phyloP scores from a whole-genome alignment of 768 basidiomycete genomes.

The Leccinum sublutescens region DNA sequence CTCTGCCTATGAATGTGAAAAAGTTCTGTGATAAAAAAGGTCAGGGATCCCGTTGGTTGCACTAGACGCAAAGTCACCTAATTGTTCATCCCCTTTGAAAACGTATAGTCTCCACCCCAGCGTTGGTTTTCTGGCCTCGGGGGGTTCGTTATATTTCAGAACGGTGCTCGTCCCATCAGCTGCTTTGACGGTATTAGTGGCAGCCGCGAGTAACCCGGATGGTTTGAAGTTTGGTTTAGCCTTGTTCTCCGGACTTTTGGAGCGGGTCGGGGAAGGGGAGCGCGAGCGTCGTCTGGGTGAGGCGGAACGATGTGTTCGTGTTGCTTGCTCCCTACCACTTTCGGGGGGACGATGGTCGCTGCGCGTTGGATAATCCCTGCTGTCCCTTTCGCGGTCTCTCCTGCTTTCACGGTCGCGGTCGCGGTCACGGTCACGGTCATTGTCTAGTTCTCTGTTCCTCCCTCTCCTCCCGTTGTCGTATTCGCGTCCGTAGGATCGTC shows the following conservation, averaged over 20 bases:
- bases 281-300: slow-evolving; percentile 45
- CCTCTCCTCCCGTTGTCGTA: slow-evolving; percentile 19
- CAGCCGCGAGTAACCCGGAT: slow-evolving; percentile 92
- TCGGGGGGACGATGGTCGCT: slow-evolving; percentile 26
- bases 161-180: slow-evolving; percentile 76
- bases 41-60: not conserved
- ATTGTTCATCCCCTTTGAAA: slow-evolving; percentile 92
- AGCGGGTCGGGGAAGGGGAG: slow-evolving; percentile 42
- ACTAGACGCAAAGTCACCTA: slow-evolving; percentile 56
- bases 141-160: slow-evolving; percentile 97
- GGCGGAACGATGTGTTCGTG: slow-evolving; percentile 51
- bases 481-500: slow-evolving; percentile 20
- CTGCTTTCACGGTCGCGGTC: slow-evolving; percentile 11
- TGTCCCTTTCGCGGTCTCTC: slow-evolving; percentile 33
- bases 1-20: slow-evolving; percentile 93
- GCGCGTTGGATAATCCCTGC: slow-evolving; percentile 39
- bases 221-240: slow-evolving; percentile 86
- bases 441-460: slow-evolving; percentile 11
- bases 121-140: slow-evolving; percentile 91
- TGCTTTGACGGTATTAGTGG: slow-evolving; percentile 86
- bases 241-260: slow-evolving; percentile 51
- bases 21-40: slow-evolving; percentile 52
- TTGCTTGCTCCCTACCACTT: slow-evolving; percentile 32
- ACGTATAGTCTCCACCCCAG: slow-evolving; percentile 95
- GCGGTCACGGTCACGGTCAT: slow-evolving; percentile 12